Conservation (phyloP, 2,329 filamentous ascomycete genomes). For the Arthrobotrys sphaeroides region DNA sequence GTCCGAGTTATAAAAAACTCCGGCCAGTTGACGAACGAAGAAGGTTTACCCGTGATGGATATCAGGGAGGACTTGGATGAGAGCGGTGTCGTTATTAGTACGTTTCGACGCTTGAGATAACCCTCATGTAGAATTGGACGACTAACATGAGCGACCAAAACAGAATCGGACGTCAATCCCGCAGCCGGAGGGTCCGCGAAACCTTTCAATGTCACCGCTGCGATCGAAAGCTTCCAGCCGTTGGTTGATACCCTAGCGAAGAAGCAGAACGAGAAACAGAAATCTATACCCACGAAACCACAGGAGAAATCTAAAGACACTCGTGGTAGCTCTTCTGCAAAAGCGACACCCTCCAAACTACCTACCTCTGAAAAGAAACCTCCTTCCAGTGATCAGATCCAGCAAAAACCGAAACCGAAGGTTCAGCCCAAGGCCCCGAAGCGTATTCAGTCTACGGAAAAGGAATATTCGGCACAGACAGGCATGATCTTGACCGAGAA, state of each 20-base stretch:
- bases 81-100: conserved; percentile 77
- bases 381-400: conserved; percentile 45
- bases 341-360: conserved; percentile 15
- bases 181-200: conserved; percentile 19
- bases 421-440: conserved; percentile 35
- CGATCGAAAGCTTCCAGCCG: conserved; percentile 52
- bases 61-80: conserved; percentile 94
- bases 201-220: conserved; percentile 46
- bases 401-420: conserved; percentile 42
- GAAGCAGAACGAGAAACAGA: conserved; percentile 42
- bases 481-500: conserved; percentile 48
- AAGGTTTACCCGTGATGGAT: conserved; percentile 81
- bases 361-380: background rate
- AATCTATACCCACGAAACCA: background rate
- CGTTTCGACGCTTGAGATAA: background rate
- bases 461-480: conserved; percentile 42
- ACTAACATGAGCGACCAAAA: background rate
- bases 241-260: conserved; percentile 54
- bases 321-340: background rate
- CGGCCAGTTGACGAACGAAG: conserved; percentile 69
- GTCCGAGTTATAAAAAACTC: conserved; percentile 70
- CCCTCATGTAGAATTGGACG: background rate
- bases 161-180: conserved; percentile 40
- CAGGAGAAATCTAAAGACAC: conserved; percentile 3
- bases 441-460: conserved; percentile 48